Base-by-base conservation (phyloP, 1,284 basidiomycete species). In the Ganoderma lucidum region DNA sequence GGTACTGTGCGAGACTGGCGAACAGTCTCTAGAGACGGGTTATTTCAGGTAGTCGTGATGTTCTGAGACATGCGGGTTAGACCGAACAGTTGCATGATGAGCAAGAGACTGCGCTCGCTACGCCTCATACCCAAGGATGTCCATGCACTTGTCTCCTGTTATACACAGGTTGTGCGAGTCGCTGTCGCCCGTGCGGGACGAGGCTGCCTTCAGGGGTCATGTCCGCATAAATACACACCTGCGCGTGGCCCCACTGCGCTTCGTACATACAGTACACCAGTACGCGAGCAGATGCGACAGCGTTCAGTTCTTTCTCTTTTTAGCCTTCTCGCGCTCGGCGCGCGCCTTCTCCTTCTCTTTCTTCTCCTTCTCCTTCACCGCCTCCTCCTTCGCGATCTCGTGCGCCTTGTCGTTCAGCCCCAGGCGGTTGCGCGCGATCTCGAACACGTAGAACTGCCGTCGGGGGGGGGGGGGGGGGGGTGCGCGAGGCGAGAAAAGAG, bases 391-490 rank as follows among this genome's bases (percentile, higher is more conserved):
- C n/a, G 93, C 95, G 66, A 91, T 78, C 77, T 94, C 88, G 82
- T 96, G 94, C n/a, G 95, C 91, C 68, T 83, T 83, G 81, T 98
- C 95, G 82, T 99, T 99, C 71, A 99, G 86, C 1, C 96, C 97
- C 2, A 96, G 86, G 68, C 93, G 87, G 85, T 99, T 99, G 70
- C 97, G 90, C 28, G 96, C 90, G 78, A 99, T 98, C 93, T 95
- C 71, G 64, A 53, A 62, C 64, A 64, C 64, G 66, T 73, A 73
- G 64, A 73, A 73, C 72, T 73, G 41, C 41, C 14, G 8, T 8
- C 44, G 17, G 17, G 2, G 19, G 6, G 44, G 2, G 19, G 17
- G 17, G 15, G n/a, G n/a, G 30, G 10, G 51, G 23, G 2, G 51
- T 37, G 37, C 6, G 4, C 9, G 37, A 9, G 9, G 37, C 4